Base-by-base conservation (phyloP, 352 stramenopile genomes). In the Phytopythium sindhum region DNA sequence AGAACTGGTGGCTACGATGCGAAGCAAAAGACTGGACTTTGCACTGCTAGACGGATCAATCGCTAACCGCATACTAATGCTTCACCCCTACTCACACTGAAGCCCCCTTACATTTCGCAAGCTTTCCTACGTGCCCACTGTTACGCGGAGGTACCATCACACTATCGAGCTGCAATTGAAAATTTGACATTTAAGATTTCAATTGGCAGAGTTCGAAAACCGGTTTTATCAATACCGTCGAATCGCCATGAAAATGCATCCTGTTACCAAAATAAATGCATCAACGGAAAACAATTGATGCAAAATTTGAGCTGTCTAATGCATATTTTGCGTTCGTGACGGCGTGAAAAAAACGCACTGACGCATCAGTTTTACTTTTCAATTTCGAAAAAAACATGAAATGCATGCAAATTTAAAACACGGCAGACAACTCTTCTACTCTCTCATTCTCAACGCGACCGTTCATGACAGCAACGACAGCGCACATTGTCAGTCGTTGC, bases 71-170 rank as follows among this genome's bases (percentile, higher is more conserved):
- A 28, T 50, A 21, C 42, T 28, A 50, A 31, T 19, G 45, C 45
- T 52, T 52, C 45, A 52, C 11, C 45, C 45, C 45, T 52, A 52
- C 29, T 7, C 23, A 52, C 45, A 52, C 45, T 52, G 45, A 29
- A 52, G n/a, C 31, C 45, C 45, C 45, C n/a, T 19, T 31, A 19
- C 45, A 52, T 52, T 52, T 52, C 45, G 45, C 23, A 31, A 15
- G 45, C 45, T 52, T 52, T 31, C 23, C 45, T 52, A 21, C 45
- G 10, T 52, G 45, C 45, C 23, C 45, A 52, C 45, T 52, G n/a
- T 52, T 19, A 52, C 45, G 45, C 23, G 23, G 45, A 52, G 23
- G 45, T 21, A 52, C 45, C 45, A 52, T 52, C n/a, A 52, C 45
- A 19, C 45, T 52, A 10, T 24, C 1, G n/a, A 5, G 21, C 4